Evolutionary conservation across 768 basidiomycete species (phyloP).

Genomic region (Fistulinella prunicolor): DNA sequence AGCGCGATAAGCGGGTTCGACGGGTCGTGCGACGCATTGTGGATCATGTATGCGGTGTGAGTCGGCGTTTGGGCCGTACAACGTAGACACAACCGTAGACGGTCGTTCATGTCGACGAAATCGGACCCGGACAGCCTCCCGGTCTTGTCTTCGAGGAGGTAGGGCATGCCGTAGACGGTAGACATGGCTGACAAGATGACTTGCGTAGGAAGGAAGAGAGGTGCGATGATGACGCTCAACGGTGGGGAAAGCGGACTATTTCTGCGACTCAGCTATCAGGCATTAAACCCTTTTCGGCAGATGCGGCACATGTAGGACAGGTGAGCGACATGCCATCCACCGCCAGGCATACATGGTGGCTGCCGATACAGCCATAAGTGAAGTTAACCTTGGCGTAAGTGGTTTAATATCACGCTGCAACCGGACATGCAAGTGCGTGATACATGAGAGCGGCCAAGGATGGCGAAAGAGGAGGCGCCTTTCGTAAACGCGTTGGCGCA

Average conservation of each 20-base stretch:
- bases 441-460: slow-evolving; percentile 12
- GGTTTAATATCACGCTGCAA: slow-evolving; percentile 18
- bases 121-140: slow-evolving; percentile 52
- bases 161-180: slow-evolving; percentile 53
- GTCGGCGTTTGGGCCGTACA: slow-evolving; percentile 43
- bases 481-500: slow-evolving; percentile 9
- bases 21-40: slow-evolving; percentile 35
- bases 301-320: slow-evolving; percentile 14
- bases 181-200: too few relatives aligned
- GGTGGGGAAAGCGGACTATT: slow-evolving; percentile 27
- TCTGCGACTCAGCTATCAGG: slow-evolving; percentile 14
- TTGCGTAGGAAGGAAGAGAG: too few relatives aligned
- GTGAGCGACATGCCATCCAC: slow-evolving; percentile 14
- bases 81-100: slow-evolving; percentile 48
- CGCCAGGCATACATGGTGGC: slow-evolving; percentile 18
- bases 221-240: too few relatives aligned
- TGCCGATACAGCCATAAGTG: slow-evolving; percentile 21
- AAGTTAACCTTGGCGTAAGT: slow-evolving; percentile 14
- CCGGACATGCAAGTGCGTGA: slow-evolving; percentile 10
- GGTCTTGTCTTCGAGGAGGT: slow-evolving; percentile 62
- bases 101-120: slow-evolving; percentile 62
- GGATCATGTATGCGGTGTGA: slow-evolving; percentile 52
- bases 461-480: slow-evolving; percentile 18
- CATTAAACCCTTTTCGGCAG: slow-evolving; percentile 24
- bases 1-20: slow-evolving; percentile 46